Conservation (phyloP, 2,329 filamentous ascomycete genomes). For the Cladosporium oxysporum region DNA sequence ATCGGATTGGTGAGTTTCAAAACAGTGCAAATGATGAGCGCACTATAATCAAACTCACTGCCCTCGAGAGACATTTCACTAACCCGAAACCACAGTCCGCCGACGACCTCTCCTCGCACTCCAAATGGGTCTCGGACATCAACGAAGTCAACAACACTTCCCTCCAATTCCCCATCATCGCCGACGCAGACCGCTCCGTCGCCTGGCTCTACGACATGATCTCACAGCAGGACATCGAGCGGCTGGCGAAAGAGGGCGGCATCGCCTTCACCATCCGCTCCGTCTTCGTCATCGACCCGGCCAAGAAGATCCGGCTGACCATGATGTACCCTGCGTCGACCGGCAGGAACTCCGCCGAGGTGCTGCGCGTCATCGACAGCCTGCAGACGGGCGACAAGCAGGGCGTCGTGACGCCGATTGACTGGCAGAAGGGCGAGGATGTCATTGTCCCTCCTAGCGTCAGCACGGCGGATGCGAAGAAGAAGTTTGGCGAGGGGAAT, state of each 20-base stretch:
- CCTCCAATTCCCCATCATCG: slow-evolving; percentile 54
- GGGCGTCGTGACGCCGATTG: slow-evolving; percentile 68
- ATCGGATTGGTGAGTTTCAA: slow-evolving; percentile 65
- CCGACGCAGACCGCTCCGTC: slow-evolving; percentile 51
- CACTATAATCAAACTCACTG: too few species aligned
- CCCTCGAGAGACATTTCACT: neutral
- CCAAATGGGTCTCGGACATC: slow-evolving; percentile 83
- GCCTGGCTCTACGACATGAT: slow-evolving; percentile 54
- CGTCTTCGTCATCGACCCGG: slow-evolving; percentile 92
- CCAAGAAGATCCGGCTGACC: slow-evolving; percentile 89
- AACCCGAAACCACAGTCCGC: slow-evolving; percentile 60
- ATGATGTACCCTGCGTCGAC: slow-evolving; percentile 91
- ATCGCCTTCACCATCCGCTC: slow-evolving; percentile 93
- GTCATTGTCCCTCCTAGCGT: slow-evolving; percentile 87
- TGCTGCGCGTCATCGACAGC: slow-evolving; percentile 59
- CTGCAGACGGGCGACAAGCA: slow-evolving; percentile 76
- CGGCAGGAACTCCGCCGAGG: slow-evolving; percentile 63
- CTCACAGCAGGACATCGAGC: slow-evolving; percentile 38
- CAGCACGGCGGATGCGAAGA: slow-evolving; percentile 80
- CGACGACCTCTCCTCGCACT: slow-evolving; percentile 82
- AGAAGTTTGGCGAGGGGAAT: slow-evolving; percentile 73
- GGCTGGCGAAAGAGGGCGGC: slow-evolving; percentile 38
- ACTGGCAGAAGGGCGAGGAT: slow-evolving; percentile 86
- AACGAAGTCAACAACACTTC: slow-evolving; percentile 48
- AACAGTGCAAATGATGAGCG: too few species aligned